These are phyloP conservation scores for Lunularia cruciata DNA, from an alignment of 225 moss, liverwort and hornwort species.

Conservation along the genomic window DNA sequence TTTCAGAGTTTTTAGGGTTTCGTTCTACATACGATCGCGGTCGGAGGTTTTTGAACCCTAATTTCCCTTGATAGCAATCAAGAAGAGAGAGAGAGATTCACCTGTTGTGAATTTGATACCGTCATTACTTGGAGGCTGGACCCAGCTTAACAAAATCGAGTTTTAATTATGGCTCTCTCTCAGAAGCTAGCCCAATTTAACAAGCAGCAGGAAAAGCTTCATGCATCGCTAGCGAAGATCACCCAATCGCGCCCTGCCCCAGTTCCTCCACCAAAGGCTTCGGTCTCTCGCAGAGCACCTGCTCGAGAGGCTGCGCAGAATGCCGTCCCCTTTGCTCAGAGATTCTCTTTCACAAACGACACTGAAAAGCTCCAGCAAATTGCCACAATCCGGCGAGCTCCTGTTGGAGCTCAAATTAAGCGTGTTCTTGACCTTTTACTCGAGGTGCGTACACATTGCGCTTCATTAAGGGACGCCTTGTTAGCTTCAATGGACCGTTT, in stretches of 20 bases:
- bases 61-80: too few relatives aligned
- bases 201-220: constrained; percentile 89
- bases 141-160: background rate
- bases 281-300: constrained; percentile 59
- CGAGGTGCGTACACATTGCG: constrained; percentile 49
- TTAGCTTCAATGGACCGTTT: too few relatives aligned
- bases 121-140: too few relatives aligned
- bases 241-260: constrained; percentile 39
- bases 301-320: constrained; percentile 49
- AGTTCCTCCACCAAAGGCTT: constrained; percentile 25
- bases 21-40: too few relatives aligned
- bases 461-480: too few relatives aligned
- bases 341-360: constrained; percentile 77
- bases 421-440: constrained; percentile 76
- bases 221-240: constrained; percentile 68
- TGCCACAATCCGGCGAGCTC: constrained; percentile 71
- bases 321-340: constrained; percentile 66
- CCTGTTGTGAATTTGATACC: too few relatives aligned
- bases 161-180: constrained; percentile 59
- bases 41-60: too few relatives aligned
- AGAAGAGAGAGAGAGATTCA: too few relatives aligned
- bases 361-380: constrained; percentile 87
- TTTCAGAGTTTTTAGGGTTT: too few relatives aligned
- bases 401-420: constrained; percentile 83
- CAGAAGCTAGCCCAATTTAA: constrained; percentile 83